phyloP scores from a whole-genome alignment of 2,329 filamentous ascomycete species.

The Aspergillus amoenus region DNA sequence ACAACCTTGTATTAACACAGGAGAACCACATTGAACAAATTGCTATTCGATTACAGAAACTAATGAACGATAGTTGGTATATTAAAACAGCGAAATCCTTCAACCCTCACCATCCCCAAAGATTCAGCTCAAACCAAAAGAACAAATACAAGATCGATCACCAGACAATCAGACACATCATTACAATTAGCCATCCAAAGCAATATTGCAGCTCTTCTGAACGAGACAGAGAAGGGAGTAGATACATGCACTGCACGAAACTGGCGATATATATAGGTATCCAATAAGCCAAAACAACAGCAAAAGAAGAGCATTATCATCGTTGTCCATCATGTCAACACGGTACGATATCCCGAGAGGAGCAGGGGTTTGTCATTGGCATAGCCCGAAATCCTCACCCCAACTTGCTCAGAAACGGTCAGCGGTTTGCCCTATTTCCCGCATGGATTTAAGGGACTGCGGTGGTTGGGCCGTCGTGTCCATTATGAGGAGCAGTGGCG shows the following conservation, averaged over 20 bases:
- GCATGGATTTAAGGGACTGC: not conserved
- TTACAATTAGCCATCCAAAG: not conserved
- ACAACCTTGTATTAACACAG: too few species aligned
- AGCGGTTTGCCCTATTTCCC: not conserved
- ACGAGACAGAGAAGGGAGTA: not conserved
- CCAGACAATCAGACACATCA: too few species aligned
- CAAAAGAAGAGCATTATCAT: not conserved
- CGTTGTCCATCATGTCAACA: not conserved
- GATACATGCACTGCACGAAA: not conserved
- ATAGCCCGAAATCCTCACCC: too few species aligned
- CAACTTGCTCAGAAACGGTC: not conserved
- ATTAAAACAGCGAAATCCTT: too few species aligned
- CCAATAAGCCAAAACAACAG: not conserved
- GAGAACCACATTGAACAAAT: too few species aligned
- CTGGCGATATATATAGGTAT: not conserved
- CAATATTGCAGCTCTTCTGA: not conserved
- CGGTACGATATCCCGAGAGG: not conserved
- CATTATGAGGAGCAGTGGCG: not conserved
- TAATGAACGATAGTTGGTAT: too few species aligned
- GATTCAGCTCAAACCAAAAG: too few species aligned
- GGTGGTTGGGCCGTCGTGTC: constrained; percentile 3
- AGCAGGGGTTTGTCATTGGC: too few species aligned
- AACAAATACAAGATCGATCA: too few species aligned
- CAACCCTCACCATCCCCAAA: too few species aligned
- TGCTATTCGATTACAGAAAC: too few species aligned